These are phyloP conservation scores for Catunica adiposa DNA, from an alignment of 2,329 filamentous ascomycete species.

Conservation along the genomic window DNA sequence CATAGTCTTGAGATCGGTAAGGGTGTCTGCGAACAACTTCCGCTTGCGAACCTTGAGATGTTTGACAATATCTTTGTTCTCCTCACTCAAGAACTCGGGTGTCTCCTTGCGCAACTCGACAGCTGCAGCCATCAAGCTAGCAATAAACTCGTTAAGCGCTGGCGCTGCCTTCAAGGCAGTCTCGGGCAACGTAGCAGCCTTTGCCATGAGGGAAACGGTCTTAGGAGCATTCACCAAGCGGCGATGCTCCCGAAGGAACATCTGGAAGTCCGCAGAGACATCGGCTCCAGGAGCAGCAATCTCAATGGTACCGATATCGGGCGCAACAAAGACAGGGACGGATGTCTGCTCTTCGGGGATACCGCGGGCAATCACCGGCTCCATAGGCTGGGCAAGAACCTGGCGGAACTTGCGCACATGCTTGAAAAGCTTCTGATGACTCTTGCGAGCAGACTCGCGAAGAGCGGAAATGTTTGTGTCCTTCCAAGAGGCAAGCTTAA, in stretches of 20 bases:
- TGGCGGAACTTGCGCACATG: slow-evolving; percentile 78
- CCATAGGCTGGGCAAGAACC: slow-evolving; percentile 61
- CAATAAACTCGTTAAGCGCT: slow-evolving; percentile 51
- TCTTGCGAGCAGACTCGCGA: slow-evolving; percentile 73
- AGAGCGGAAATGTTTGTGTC: slow-evolving; percentile 88
- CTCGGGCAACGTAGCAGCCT: slow-evolving; percentile 37
- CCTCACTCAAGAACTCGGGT: slow-evolving; percentile 62
- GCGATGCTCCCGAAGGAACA: slow-evolving; percentile 28
- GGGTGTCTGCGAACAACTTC: slow-evolving; percentile 73
- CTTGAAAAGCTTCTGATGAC: slow-evolving; percentile 82
- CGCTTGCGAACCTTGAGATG: slow-evolving; percentile 84
- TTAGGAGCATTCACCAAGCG: slow-evolving; percentile 54
- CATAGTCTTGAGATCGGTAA: slow-evolving; percentile 74
- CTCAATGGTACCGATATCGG: slow-evolving; percentile 5
- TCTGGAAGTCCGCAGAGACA: neutral
- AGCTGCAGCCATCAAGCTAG: slow-evolving; percentile 39
- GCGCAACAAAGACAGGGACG: slow-evolving; percentile 15
- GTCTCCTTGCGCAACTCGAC: slow-evolving; percentile 71
- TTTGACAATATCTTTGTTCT: slow-evolving; percentile 69
- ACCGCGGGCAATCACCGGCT: slow-evolving; percentile 42
- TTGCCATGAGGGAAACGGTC: slow-evolving; percentile 60
- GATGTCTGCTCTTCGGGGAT: slow-evolving; percentile 33
- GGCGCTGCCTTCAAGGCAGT: slow-evolving; percentile 38
- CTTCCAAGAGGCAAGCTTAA: slow-evolving; percentile 91
- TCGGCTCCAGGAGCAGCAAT: slow-evolving; percentile 5